A percentile compares a stretch with the other conserved stretches of the same genome.
Conservation (phyloP, 805 yeast species). For the Monosporozyma solicola region DNA sequence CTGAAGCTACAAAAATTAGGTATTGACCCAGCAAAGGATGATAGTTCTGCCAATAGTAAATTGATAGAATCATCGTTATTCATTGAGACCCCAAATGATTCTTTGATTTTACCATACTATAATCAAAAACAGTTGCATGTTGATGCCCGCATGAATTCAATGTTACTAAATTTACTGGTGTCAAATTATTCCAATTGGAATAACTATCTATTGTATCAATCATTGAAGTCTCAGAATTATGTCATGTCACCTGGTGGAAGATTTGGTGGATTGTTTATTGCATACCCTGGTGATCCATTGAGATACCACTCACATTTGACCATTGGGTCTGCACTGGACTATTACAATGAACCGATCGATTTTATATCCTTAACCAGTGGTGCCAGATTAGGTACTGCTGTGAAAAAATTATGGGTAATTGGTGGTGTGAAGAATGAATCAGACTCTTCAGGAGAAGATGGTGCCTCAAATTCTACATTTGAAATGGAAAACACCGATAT, state of each 20-base stretch:
- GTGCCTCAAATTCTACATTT: conserved; percentile 1
- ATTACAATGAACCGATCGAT: conserved; percentile 41
- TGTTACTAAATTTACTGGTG: background rate
- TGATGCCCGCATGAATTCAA: background rate
- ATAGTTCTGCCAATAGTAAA: background rate
- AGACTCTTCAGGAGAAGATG: background rate
- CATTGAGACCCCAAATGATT: conserved; percentile 14
- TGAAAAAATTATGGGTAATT: conserved; percentile 73
- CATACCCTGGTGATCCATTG: conserved; percentile 93
- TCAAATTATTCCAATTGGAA: conserved; percentile 6
- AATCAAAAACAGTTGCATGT: background rate
- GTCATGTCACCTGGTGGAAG: conserved; percentile 75
- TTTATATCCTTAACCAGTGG: conserved; percentile 60
- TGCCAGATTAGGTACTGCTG: conserved; percentile 90
- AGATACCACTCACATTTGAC: conserved; percentile 82
- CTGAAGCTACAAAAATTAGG: conserved; percentile 16
- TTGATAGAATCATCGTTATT: conserved; percentile 20
- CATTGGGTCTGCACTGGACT: conserved; percentile 40
- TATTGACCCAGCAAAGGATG: conserved; percentile 1
- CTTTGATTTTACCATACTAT: conserved; percentile 4
- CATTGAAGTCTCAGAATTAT: conserved; percentile 33
- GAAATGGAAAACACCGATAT: background rate
- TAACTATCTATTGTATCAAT: conserved; percentile 32
- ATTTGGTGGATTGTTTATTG: conserved; percentile 83
- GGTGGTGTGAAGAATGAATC: conserved; percentile 31